phyloP scores from a whole-genome alignment of 2,329 filamentous ascomycete genomes.

The Exserohilum rostratum region DNA sequence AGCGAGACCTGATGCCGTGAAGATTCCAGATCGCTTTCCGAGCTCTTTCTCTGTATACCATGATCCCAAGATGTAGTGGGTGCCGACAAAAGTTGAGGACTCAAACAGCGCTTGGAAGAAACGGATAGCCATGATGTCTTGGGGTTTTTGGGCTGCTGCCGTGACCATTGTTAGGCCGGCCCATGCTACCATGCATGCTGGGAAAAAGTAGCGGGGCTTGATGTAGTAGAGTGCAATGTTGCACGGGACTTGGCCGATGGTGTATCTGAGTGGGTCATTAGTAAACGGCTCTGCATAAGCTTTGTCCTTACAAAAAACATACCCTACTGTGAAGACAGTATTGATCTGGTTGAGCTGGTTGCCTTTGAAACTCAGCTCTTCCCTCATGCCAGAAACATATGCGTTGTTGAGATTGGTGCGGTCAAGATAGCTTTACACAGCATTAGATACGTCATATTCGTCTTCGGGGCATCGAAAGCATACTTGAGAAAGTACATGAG shows the following conservation, averaged over 20 bases:
- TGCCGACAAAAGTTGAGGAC: constrained; percentile 61
- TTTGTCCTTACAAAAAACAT: neutral
- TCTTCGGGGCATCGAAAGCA: neutral
- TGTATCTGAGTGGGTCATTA: constrained; percentile 35
- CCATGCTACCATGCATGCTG: constrained; percentile 67
- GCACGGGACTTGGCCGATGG: constrained; percentile 59
- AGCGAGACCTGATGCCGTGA: constrained; percentile 64
- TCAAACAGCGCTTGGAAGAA: constrained; percentile 62
- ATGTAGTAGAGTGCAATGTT: constrained; percentile 64
- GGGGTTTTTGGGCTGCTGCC: constrained; percentile 58
- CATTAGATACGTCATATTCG: neutral
- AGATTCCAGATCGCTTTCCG: constrained; percentile 66
- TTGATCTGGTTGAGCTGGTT: constrained; percentile 57
- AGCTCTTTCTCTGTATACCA: constrained; percentile 68
- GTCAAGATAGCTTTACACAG: constrained; percentile 42
- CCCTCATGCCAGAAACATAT: constrained; percentile 52
- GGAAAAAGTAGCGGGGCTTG: constrained; percentile 68
- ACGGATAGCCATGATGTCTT: constrained; percentile 65
- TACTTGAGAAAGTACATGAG: constrained; percentile 51
- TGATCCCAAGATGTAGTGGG: constrained; percentile 66
- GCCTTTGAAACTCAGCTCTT: constrained; percentile 48
- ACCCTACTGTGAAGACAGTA: constrained; percentile 44
- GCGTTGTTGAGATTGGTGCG: constrained; percentile 52
- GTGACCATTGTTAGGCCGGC: constrained; percentile 68
- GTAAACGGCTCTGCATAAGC: neutral